phyloP scores from a whole-genome alignment of 2,329 filamentous ascomycete genomes.

The Ascochyta pisi region DNA sequence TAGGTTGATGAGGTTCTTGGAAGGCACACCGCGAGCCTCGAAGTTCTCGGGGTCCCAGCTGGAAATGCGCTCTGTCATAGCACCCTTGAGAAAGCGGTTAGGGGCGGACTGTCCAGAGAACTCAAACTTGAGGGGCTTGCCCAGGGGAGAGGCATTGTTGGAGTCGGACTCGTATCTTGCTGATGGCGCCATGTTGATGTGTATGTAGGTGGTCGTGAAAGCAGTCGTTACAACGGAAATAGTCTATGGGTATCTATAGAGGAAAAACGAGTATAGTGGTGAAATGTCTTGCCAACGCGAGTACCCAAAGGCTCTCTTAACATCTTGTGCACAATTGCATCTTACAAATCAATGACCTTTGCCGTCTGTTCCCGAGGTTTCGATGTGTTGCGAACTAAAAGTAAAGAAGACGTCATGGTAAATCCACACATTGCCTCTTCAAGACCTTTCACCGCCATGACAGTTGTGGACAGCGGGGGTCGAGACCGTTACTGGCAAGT shows the following conservation, averaged over 20 bases:
- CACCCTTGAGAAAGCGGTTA: constrained; percentile 71
- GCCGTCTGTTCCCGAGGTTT: constrained; percentile 17
- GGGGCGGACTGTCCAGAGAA: constrained; percentile 63
- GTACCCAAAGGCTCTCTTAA: neutral
- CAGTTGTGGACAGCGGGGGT: neutral
- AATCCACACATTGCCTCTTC: constrained; percentile 7
- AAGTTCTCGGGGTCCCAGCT: constrained; percentile 65
- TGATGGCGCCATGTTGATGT: constrained; percentile 44
- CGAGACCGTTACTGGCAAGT: constrained; percentile 2
- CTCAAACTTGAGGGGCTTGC: constrained; percentile 53
- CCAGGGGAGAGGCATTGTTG: constrained; percentile 51
- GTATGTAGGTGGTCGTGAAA: neutral
- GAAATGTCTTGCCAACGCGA: neutral
- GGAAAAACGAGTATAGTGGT: neutral
- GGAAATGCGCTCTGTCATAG: constrained; percentile 70
- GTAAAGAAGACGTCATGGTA: constrained; percentile 12
- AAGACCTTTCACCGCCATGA: constrained; percentile 6
- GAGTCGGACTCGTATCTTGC: constrained; percentile 51
- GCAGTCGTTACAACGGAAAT: neutral
- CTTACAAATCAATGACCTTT: constrained; percentile 16
- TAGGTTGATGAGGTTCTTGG: constrained; percentile 63
- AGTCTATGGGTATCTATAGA: neutral
- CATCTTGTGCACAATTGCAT: neutral
- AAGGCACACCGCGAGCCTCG: constrained; percentile 61
- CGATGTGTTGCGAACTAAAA: constrained; percentile 8